phyloP scores from a whole-genome alignment of 495 filamentous ascomycete species.

The Talaromyces proteolyticus region DNA sequence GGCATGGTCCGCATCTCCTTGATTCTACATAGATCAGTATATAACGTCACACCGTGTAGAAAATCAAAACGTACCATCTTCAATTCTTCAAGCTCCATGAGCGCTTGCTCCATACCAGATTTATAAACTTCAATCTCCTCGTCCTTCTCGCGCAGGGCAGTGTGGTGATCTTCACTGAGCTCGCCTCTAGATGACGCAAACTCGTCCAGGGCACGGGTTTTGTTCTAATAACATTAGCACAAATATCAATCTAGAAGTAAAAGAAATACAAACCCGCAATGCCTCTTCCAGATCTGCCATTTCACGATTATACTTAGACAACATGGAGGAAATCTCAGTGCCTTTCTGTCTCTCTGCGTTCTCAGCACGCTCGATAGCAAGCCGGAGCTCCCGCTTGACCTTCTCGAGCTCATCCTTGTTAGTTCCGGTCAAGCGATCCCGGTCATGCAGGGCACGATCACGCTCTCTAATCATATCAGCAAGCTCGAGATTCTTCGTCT shows the following conservation, averaged over 20 bases:
- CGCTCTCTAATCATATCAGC: conserved; percentile 98
- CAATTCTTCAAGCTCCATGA: conserved; percentile 86
- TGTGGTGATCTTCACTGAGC: conserved; percentile 77
- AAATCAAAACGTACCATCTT: conserved; percentile 37
- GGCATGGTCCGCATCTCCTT: conserved; percentile 73
- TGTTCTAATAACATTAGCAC: conserved; percentile 46
- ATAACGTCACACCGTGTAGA: neutral
- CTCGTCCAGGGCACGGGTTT: conserved; percentile 85
- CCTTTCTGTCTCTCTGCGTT: conserved; percentile 91
- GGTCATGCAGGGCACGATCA: conserved; percentile 90
- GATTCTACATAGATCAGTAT: conserved; percentile 27
- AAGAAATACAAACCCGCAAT: conserved; percentile 48
- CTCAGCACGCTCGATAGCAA: conserved; percentile 88
- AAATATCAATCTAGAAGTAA: neutral
- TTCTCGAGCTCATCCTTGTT: conserved; percentile 95
- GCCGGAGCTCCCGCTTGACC: conserved; percentile 89
- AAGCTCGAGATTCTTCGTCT: conserved; percentile 96
- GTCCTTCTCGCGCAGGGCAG: conserved; percentile 82
- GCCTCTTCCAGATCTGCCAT: conserved; percentile 94
- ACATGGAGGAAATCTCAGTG: conserved; percentile 86
- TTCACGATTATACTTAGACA: conserved; percentile 93
- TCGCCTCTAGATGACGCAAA: conserved; percentile 69
- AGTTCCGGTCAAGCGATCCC: conserved; percentile 74
- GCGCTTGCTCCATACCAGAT: conserved; percentile 90
- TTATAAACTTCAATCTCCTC: conserved; percentile 97